Conservation (phyloP, 169 alveolate species). For the Eimeria maxima region DNA sequence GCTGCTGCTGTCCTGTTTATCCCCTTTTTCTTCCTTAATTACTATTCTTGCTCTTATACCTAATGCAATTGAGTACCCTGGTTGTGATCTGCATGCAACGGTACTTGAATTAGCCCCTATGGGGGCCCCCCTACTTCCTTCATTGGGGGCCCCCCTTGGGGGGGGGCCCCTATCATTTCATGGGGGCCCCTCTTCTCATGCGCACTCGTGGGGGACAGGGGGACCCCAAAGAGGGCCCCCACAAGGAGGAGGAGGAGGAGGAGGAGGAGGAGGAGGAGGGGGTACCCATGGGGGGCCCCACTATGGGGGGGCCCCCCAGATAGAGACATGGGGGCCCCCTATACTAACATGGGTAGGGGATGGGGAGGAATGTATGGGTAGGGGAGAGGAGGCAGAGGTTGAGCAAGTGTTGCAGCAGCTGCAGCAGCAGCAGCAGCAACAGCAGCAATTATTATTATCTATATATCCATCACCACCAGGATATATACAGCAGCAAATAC, state of each 20-base stretch:
- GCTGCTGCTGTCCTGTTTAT: constrained; percentile 14
- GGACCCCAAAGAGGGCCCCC: constrained; percentile 38
- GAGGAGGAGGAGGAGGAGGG: background rate
- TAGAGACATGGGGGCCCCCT: constrained; percentile 8
- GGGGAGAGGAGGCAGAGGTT: background rate
- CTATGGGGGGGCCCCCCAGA: constrained; percentile 6
- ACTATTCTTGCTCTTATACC: constrained; percentile 43
- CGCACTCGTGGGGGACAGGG: no score
- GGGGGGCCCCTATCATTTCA: no score
- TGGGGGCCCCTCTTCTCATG: no score
- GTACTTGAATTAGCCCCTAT: constrained; percentile 63
- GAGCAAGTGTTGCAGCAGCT: no score
- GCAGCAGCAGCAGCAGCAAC: no score
- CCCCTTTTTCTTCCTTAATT: background rate
- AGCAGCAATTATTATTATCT: no score
- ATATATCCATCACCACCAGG: no score
- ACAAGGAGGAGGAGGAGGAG: background rate
- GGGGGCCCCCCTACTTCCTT: no score
- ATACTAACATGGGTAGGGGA: no score
- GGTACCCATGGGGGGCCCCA: background rate
- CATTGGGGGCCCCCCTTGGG: no score
- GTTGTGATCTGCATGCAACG: constrained; percentile 72
- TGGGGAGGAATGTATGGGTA: background rate
- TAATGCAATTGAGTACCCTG: constrained; percentile 48
- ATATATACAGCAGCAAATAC: no score